Percentiles rank a stretch among this genome's conserved stretches.
Evolutionary conservation across 2,329 filamentous ascomycete genomes (phyloP).

Genomic region (Cadophora sp.): DNA sequence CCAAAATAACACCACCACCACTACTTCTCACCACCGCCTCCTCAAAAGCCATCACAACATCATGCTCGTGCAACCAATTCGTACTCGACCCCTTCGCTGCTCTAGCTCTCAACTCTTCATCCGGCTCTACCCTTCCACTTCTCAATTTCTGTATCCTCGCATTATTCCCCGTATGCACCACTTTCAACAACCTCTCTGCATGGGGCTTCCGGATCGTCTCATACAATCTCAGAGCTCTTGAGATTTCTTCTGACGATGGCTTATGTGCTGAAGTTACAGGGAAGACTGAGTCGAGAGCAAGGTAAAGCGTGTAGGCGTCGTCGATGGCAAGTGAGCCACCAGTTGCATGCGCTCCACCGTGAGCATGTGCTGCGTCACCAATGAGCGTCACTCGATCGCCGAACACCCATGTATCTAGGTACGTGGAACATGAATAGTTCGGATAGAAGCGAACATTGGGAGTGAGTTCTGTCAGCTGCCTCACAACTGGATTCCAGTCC

Average conservation of each 20-base stretch:
- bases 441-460: constrained; percentile 47
- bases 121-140: constrained; percentile 32
- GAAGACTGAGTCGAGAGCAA: constrained; percentile 34
- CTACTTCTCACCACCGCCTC: constrained; percentile 10
- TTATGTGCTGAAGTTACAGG: constrained; percentile 27
- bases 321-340: constrained; percentile 50
- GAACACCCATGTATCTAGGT: constrained; percentile 45
- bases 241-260: constrained; percentile 30
- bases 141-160: constrained; percentile 28
- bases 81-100: constrained; percentile 60
- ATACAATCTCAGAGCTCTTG: constrained; percentile 44
- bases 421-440: constrained; percentile 43
- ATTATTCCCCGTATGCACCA: constrained; percentile 28
- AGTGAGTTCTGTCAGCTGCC: constrained; percentile 43
- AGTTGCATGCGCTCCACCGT: constrained; percentile 49
- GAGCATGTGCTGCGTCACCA: constrained; percentile 50
- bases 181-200: constrained; percentile 40
- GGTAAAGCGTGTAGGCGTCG: constrained; percentile 48
- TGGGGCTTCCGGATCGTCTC: constrained; percentile 47
- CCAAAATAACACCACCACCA: background rate
- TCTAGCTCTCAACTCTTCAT: constrained; percentile 47
- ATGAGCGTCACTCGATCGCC: constrained; percentile 44
- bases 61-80: constrained; percentile 42
- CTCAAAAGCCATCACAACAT: constrained; percentile 40
- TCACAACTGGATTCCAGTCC: constrained; percentile 48